Percentiles rank a stretch among this genome's conserved stretches.
These are phyloP conservation scores for Bromus sterilis DNA, from an alignment of 176 grass and related monocot species.

Conservation along the genomic window DNA sequence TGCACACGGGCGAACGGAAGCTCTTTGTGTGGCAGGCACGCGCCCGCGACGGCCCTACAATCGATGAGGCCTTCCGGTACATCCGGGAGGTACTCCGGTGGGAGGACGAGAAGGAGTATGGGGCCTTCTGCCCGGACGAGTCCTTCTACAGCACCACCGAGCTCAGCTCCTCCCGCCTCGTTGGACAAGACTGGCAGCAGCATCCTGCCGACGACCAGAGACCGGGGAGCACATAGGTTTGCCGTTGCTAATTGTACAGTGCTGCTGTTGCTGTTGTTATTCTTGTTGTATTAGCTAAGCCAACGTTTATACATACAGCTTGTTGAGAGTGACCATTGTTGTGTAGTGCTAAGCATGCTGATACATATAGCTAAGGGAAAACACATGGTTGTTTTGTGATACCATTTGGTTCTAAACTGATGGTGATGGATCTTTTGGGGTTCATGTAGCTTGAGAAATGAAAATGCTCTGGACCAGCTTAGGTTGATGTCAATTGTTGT, in stretches of 20 bases:
- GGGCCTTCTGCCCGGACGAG: constrained; percentile 46
- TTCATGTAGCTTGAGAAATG: neutral
- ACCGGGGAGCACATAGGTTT: neutral
- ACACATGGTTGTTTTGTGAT: neutral
- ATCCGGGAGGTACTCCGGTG: constrained; percentile 80
- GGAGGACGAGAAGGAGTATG: constrained; percentile 76
- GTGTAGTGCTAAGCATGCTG: neutral
- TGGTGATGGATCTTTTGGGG: neutral
- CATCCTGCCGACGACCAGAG: constrained; percentile 23
- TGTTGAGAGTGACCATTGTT: constrained; percentile 12
- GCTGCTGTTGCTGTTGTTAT: neutral
- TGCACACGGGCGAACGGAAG: constrained; percentile 44
- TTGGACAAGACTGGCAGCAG: constrained; percentile 10
- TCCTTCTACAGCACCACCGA: constrained; percentile 94
- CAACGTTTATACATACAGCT: neutral
- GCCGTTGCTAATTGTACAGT: neutral
- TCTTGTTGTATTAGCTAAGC: neutral
- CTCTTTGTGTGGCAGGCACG: constrained; percentile 89
- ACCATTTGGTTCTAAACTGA: neutral
- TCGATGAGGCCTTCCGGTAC: constrained; percentile 81
- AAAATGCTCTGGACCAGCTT: neutral
- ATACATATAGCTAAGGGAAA: neutral
- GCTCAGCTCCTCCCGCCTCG: constrained; percentile 67
- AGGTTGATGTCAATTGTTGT: neutral
- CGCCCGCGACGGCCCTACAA: constrained; percentile 47